A percentile compares a stretch with the other conserved stretches of the same genome.
These are phyloP conservation scores for Crithidia fasciculata DNA, from an alignment of 208 protist species.

Conservation along the genomic window DNA sequence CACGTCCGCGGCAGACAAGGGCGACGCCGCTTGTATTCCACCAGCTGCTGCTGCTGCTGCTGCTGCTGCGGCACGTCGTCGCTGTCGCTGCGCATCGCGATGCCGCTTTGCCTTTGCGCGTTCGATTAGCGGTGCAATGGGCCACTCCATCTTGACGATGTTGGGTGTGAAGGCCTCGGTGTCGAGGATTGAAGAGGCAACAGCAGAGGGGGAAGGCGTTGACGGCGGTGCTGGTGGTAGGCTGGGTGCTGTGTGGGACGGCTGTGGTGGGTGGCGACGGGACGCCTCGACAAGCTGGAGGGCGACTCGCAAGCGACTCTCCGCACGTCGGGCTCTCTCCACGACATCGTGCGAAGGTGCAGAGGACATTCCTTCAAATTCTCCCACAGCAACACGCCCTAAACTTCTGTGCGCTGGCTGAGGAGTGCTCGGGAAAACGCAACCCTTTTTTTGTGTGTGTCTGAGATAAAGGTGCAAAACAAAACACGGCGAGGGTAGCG, in stretches of 20 bases:
- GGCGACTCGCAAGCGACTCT: slow-evolving; percentile 11
- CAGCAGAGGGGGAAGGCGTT: too few relatives aligned
- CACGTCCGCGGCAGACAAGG: slow-evolving; percentile 23
- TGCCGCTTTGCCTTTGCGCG: slow-evolving; percentile 16
- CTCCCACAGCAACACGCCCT: too few relatives aligned
- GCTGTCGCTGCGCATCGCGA: slow-evolving; percentile 18
- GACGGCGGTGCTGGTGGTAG: too few relatives aligned
- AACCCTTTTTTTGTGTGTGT: too few relatives aligned
- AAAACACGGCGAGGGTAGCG: not conserved
- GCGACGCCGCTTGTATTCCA: not conserved
- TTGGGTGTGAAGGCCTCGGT: not conserved
- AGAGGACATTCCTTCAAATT: not conserved
- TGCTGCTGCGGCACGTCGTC: slow-evolving; percentile 23
- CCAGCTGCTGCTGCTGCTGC: not conserved
- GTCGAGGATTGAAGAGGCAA: too few relatives aligned
- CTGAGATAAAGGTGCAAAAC: not conserved
- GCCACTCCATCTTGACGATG: slow-evolving; percentile 8
- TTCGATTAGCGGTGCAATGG: slow-evolving; percentile 17
- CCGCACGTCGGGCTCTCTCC: slow-evolving; percentile 3
- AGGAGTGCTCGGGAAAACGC: not conserved
- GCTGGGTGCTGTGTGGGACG: not conserved
- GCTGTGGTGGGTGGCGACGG: not conserved
- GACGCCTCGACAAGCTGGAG: slow-evolving; percentile 5
- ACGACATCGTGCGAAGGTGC: not conserved
- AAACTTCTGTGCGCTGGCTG: too few relatives aligned